Conservation (phyloP, 768 basidiomycete species). For the Tricholoma sp. region DNA sequence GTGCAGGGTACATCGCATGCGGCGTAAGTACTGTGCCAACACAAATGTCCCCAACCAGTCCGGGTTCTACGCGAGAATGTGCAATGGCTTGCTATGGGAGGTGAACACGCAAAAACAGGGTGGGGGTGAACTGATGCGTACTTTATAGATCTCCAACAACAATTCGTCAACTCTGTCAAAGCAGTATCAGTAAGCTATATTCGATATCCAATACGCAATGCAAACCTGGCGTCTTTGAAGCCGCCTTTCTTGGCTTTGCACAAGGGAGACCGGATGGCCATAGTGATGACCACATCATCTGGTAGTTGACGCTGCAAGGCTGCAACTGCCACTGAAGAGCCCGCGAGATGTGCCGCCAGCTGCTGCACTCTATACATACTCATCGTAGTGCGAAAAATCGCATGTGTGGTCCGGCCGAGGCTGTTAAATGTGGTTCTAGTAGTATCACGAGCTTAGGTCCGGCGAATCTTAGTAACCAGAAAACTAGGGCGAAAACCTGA, state of each 20-base stretch:
- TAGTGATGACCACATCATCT: conserved; percentile 79
- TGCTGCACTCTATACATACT: conserved; percentile 64
- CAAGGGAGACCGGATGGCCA: conserved; percentile 73
- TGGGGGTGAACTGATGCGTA: conserved; percentile 14
- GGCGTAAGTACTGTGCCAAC: conserved; percentile 73
- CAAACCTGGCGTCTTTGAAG: conserved; percentile 63
- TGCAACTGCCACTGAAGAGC: conserved; percentile 38
- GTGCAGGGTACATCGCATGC: conserved; percentile 63
- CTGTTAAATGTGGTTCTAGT: not conserved
- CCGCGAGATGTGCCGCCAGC: conserved; percentile 53
- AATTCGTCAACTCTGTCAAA: conserved; percentile 65
- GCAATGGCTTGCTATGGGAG: conserved; percentile 49
- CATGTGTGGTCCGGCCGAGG: not conserved
- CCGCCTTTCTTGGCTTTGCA: conserved; percentile 77
- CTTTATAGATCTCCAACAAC: conserved; percentile 79
- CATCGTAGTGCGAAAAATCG: not conserved
- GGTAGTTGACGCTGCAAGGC: conserved; percentile 53
- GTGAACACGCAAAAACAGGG: not conserved
- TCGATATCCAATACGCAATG: not conserved
- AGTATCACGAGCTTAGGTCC: not conserved
- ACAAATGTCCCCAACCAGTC: conserved; percentile 68
- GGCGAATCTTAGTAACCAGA: too few species aligned
- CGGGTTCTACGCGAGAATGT: conserved; percentile 56
- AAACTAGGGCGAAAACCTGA: too few species aligned
- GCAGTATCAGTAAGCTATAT: conserved; percentile 9